Evolutionary conservation across 257 asterid species (phyloP), one percentile per base, ranked within the genome.

Genomic region (Eucommia ulmoides): DNA sequence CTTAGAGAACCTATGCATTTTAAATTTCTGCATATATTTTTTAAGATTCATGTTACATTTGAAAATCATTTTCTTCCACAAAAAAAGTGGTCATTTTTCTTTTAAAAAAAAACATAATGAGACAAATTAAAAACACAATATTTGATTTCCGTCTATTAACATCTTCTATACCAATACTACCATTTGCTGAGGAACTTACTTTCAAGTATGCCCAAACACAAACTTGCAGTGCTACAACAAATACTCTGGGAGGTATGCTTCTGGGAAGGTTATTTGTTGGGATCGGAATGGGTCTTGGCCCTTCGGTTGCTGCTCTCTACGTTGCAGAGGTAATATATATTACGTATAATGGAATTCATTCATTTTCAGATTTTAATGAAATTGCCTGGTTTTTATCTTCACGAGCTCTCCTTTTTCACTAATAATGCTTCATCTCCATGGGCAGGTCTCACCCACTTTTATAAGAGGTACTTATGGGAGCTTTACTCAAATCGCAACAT

Each of bases 381-480:
- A 35, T 9, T 35, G 44, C n/a, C 9, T 3, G n/a, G 44, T 11
- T 18, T 10, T 35, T 15, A 10, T 35, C n/a, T 35, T 35, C 11
- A 18, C 16, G n/a, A 22, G 33, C 10, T 19, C 23, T 54, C 23
- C 24, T 29, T 24, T 45, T 26, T 48, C n/a, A n/a, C 35, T 52
- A 57, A 60, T 69, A 33, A 53, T 55, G 51, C 41, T 44, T 71
- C 46, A 52, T 52, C 61, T 56, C 52, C 63, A 49, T 62, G 59
- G 54, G 66, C 79, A 88, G 97, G 84, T 88, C 44, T 82, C 97
- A 26, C 97, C 95, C 41, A 83, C 88, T 70, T 88, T 65, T 68
- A 81, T 81, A 56, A 74, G 97, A 80, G 97, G 97, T 53, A 88
- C 95, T 19, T 88, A 71, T 45, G 97, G 97, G 47, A 88, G 94